Conservation (phyloP, 2,329 filamentous ascomycete species). For the Shiraia sp. region DNA sequence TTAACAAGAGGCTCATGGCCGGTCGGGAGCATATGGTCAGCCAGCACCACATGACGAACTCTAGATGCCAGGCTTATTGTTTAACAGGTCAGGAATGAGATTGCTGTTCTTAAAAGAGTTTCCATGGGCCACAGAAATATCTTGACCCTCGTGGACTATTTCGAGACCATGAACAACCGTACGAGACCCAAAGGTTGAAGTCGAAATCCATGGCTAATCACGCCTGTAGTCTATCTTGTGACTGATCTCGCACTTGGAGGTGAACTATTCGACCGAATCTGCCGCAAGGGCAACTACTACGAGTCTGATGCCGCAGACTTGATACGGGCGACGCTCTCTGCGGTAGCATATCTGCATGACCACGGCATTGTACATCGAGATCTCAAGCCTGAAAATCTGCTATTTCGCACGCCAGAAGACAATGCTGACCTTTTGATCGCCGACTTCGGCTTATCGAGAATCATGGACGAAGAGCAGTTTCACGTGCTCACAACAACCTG, state of each 20-base stretch:
- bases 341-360: slow-evolving; percentile 98
- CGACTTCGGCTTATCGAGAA: slow-evolving; percentile 91
- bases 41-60: not conserved
- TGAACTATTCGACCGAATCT: slow-evolving; percentile 97
- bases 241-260: slow-evolving; percentile 95
- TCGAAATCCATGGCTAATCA: slow-evolving; percentile 9
- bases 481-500: slow-evolving; percentile 97
- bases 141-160: slow-evolving; percentile 96
- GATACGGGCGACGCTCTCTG: slow-evolving; percentile 90
- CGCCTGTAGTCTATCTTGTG: slow-evolving; percentile 77
- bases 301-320: slow-evolving; percentile 95
- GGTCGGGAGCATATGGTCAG: slow-evolving; percentile 95
- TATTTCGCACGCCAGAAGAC: slow-evolving; percentile 96
- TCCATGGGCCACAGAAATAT: slow-evolving; percentile 99
- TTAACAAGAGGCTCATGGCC: slow-evolving; percentile 98
- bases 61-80: slow-evolving; percentile 9
- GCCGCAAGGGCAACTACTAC: slow-evolving; percentile 97
- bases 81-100: slow-evolving; percentile 90
- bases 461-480: slow-evolving; percentile 99
- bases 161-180: slow-evolving; percentile 99
- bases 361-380: slow-evolving; percentile 98
- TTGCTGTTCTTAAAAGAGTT: slow-evolving; percentile 95
- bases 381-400: slow-evolving; percentile 93
- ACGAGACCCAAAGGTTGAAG: slow-evolving; percentile 25
- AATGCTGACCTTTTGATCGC: slow-evolving; percentile 96